Conservation (phyloP, 108 stramenopile genomes). For the Nitzschia sp. region DNA sequence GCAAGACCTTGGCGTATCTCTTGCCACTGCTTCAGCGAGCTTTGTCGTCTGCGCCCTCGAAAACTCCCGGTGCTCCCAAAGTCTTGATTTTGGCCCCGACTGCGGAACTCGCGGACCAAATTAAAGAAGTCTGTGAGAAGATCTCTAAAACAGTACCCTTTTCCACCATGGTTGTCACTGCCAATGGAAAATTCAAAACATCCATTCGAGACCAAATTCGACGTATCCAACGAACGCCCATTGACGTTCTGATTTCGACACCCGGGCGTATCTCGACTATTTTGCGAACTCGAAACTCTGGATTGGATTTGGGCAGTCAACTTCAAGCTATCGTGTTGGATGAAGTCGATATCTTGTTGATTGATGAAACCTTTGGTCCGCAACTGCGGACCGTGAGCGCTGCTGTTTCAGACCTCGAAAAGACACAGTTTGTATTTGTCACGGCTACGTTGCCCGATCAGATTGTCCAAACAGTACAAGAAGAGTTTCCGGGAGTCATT, state of each 20-base stretch:
- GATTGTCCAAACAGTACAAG: conserved; percentile 65
- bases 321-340: conserved; percentile 82
- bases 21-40: conserved; percentile 71
- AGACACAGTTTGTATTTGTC: conserved; percentile 92
- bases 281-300: conserved; percentile 70
- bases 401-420: conserved; percentile 56
- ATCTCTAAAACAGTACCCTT: conserved; percentile 42
- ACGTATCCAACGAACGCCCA: conserved; percentile 54
- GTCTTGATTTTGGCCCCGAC: conserved; percentile 87
- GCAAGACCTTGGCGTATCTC: conserved; percentile 90
- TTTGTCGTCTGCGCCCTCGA: conserved; percentile 18
- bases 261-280: conserved; percentile 90
- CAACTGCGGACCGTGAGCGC: conserved; percentile 84
- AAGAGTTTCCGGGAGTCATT: conserved; percentile 76
- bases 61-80: conserved; percentile 48
- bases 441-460: conserved; percentile 90
- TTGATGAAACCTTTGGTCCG: conserved; percentile 84
- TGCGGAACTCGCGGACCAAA: conserved; percentile 92
- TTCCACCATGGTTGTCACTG: conserved; percentile 66
- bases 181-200: conserved; percentile 61
- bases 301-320: conserved; percentile 54
- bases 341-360: conserved; percentile 93
- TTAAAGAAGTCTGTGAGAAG: conserved; percentile 56
- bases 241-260: conserved; percentile 89
- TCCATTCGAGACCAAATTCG: conserved; percentile 86